Percentiles rank a stretch among this genome's conserved stretches.
Evolutionary conservation across 2,329 filamentous ascomycete genomes (phyloP).

Genomic region (Fusarium torulosum): DNA sequence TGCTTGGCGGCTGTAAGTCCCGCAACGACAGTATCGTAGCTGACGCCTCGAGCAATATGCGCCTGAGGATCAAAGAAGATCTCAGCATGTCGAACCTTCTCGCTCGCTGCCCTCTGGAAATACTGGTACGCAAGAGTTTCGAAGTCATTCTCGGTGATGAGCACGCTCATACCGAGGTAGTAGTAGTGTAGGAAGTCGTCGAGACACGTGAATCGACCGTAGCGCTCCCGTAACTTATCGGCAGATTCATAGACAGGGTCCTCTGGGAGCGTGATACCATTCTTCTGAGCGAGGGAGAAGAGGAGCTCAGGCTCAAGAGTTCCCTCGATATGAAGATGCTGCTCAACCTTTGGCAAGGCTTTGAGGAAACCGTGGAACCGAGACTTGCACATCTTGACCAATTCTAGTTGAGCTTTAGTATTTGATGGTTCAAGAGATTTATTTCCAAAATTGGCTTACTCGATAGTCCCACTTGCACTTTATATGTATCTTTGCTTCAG

Average conservation of each 20-base stretch:
- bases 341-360: constrained; percentile 82
- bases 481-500: not conserved
- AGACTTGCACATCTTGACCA: constrained; percentile 64
- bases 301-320: constrained; percentile 77
- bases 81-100: constrained; percentile 79
- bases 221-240: constrained; percentile 70
- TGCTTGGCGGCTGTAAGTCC: constrained; percentile 72
- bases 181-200: constrained; percentile 85
- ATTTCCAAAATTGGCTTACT: not conserved
- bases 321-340: constrained; percentile 85
- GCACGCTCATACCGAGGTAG: constrained; percentile 79
- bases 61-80: constrained; percentile 87
- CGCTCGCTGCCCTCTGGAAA: constrained; percentile 71
- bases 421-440: not conserved
- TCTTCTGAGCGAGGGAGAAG: constrained; percentile 75
- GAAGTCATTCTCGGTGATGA: constrained; percentile 75
- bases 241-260: constrained; percentile 74
- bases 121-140: constrained; percentile 79
- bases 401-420: not conserved
- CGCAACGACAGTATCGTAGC: constrained; percentile 71
- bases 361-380: constrained; percentile 68
- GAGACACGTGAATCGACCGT: constrained; percentile 75
- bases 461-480: not conserved
- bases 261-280: constrained; percentile 72
- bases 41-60: constrained; percentile 73